phyloP scores from a whole-genome alignment of 371 early-diverging fungal genomes.

The Mortierella sp. region DNA sequence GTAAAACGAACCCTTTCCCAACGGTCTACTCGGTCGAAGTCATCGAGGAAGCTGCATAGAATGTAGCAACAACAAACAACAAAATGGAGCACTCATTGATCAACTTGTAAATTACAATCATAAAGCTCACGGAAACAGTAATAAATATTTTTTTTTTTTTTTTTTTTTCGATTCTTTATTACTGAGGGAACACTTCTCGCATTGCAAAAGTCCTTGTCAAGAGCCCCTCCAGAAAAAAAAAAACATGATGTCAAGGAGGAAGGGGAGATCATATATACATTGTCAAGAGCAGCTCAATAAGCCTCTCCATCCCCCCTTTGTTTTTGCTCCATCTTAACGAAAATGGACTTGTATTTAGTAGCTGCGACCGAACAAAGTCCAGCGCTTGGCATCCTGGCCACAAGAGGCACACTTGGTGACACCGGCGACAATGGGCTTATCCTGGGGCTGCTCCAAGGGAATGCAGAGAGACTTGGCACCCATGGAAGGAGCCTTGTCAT shows the following conservation, averaged over 20 bases:
- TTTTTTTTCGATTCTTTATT: no score
- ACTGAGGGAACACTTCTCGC: no score
- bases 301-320: no score
- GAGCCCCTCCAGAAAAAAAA: no score
- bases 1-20: conserved; percentile 46
- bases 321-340: background rate
- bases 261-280: no score
- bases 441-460: conserved; percentile 92
- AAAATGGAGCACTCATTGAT: no score
- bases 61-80: background rate
- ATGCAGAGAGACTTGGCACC: conserved; percentile 99
- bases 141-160: background rate
- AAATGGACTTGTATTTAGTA: conserved; percentile 71
- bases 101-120: no score
- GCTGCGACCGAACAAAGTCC: conserved; percentile 91
- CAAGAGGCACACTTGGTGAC: conserved; percentile 89
- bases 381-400: conserved; percentile 82
- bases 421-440: conserved; percentile 79
- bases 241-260: no score
- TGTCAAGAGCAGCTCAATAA: no score
- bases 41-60: conserved; percentile 5
- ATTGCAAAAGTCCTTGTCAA: no score
- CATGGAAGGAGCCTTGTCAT: conserved; percentile 97
- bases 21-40: conserved; percentile 22
- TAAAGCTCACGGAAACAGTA: background rate